Evolutionary conservation across 2,329 filamentous ascomycete species (phyloP), one percentile per base, ranked within the genome.

Genomic region (Curvularia hawaiiensis): DNA sequence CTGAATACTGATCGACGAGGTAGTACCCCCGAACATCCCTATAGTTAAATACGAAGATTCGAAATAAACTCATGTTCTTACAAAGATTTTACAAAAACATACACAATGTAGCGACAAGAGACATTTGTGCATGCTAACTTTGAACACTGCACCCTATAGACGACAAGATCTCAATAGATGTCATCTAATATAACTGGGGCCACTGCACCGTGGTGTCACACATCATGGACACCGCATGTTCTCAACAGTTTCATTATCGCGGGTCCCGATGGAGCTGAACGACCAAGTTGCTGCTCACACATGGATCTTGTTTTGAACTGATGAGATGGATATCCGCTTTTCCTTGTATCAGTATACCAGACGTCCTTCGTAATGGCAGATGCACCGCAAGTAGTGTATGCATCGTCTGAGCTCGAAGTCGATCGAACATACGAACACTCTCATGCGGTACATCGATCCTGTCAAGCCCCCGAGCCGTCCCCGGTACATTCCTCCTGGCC

Each of bases 211-310:
- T 35, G 3, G 24, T 50, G 47, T 18, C 24, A 40, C 35, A 35
- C 33, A n/a, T 14, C n/a, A 22, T n/a, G 10, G 26, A 40, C 47
- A 40, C 24, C 8, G 26, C 35, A 40, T 40, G 14, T 10, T 10
- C 35, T 38, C 47, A 50, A 40, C 47, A 18, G 22, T 18, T 50
- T 49, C 7, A 40, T 50, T 40, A 18, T 50, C 35, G 46, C n/a
- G 33, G 24, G n/a, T 28, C 38, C 33, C 16, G 35, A 40, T 24
- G 16, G 11, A 9, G 22, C 4, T 40, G 11, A 20, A 8, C 3
- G 33, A 28, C 24, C 16, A 39, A 14, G 24, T 12, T 16, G n/a
- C 31, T 14, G 35, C 22, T 20, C 11, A 20, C 11, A 16, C 18
- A 35, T 11, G 31, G 45, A 47, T 33, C 18, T 22, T 47, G 35